Percentiles rank a stretch among this genome's conserved stretches.
phyloP scores from a whole-genome alignment of 345 rosid species.

The Aethionema arabicum region DNA sequence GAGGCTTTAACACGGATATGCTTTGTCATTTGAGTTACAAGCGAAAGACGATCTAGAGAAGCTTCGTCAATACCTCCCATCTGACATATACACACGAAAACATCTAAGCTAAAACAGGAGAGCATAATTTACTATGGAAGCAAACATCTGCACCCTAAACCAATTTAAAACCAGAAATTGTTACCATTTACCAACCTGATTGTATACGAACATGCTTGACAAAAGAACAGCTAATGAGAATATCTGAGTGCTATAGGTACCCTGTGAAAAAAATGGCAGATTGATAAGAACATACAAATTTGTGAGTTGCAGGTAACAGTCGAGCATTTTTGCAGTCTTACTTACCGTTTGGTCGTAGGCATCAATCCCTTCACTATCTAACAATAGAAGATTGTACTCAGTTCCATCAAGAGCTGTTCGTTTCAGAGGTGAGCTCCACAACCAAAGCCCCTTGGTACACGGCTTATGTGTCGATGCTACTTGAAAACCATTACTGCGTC shows the following conservation, averaged over 20 bases:
- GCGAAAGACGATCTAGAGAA: conserved; percentile 91
- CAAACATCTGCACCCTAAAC: not conserved
- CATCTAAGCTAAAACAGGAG: conserved; percentile 15
- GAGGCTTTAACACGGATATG: conserved; percentile 95
- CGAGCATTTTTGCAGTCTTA: conserved; percentile 5
- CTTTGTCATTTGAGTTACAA: conserved; percentile 96
- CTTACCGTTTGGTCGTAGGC: conserved; percentile 97
- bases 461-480: conserved; percentile 97
- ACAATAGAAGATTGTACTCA: conserved; percentile 79
- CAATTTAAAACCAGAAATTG: not conserved
- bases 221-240: conserved; percentile 92
- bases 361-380: conserved; percentile 97
- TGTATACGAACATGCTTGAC: conserved; percentile 97
- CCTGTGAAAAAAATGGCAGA: conserved; percentile 45
- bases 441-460: conserved; percentile 97
- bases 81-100: conserved; percentile 35
- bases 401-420: conserved; percentile 92
- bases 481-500: conserved; percentile 96
- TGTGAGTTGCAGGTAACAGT: not conserved
- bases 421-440: conserved; percentile 96
- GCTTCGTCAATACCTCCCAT: conserved; percentile 99
- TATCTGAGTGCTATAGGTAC: conserved; percentile 98
- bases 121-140: not conserved
- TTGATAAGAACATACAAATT: conserved; percentile 6
- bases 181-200: conserved; percentile 59